These are phyloP conservation scores for Paraconiothyrium brasiliense DNA, from an alignment of 2,329 filamentous ascomycete species.

Conservation along the genomic window DNA sequence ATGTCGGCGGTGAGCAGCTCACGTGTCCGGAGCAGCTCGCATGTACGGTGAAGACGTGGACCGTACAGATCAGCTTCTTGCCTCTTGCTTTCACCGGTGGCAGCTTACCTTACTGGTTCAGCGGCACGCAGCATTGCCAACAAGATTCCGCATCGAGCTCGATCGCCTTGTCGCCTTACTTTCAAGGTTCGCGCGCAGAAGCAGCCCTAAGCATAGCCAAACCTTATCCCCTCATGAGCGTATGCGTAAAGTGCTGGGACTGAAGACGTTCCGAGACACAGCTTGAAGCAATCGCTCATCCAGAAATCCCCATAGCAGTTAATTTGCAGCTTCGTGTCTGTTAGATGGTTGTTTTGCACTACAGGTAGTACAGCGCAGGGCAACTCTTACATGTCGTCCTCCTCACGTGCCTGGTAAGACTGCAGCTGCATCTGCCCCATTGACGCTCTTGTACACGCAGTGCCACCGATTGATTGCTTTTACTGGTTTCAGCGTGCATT, in stretches of 20 bases:
- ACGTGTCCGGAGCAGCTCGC: background rate
- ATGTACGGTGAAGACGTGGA: slow-evolving; percentile 5
- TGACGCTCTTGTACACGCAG: background rate
- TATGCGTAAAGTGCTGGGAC: background rate
- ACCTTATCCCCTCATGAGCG: background rate
- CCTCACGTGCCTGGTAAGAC: slow-evolving; percentile 19
- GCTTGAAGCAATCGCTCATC: background rate
- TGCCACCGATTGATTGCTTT: slow-evolving; percentile 15
- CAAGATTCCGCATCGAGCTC: background rate
- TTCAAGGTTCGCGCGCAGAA: background rate
- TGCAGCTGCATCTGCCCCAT: slow-evolving; percentile 10
- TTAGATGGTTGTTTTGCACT: background rate
- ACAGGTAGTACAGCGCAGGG: background rate
- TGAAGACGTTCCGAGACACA: background rate
- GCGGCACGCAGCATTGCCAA: background rate
- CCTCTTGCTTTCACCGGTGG: background rate
- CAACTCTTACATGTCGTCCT: slow-evolving; percentile 6
- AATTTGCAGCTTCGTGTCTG: background rate
- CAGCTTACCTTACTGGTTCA: slow-evolving; percentile 9
- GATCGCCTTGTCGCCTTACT: slow-evolving; percentile 9
- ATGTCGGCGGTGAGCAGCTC: slow-evolving; percentile 9
- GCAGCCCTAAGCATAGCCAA: background rate
- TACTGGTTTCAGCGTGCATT: background rate
- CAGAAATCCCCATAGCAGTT: background rate
- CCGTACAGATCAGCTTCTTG: slow-evolving; percentile 7